Percentiles rank a stretch among this genome's conserved stretches.
Conservation (phyloP, 192 early-diverging fungal genomes). For the Linnemannia exigua region DNA sequence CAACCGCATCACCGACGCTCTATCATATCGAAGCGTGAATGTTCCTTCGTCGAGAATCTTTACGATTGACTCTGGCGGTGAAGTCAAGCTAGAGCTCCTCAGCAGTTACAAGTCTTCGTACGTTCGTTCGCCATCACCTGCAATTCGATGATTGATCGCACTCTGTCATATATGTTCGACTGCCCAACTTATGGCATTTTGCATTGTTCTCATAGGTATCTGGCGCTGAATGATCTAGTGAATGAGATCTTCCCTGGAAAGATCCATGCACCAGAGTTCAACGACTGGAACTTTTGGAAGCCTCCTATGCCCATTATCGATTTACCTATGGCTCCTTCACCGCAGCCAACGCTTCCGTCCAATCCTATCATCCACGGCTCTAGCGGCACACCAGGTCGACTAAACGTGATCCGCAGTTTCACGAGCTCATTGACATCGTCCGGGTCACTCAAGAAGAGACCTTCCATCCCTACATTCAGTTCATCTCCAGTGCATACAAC, state of each 20-base stretch:
- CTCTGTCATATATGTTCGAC: background rate
- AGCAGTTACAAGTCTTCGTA: conserved; percentile 85
- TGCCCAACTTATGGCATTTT: background rate
- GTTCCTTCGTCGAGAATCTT: conserved; percentile 94
- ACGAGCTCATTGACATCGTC: conserved; percentile 39
- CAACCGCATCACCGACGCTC: conserved; percentile 94
- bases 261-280: conserved; percentile 76
- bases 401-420: conserved; percentile 57
- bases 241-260: conserved; percentile 92
- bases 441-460: conserved; percentile 26
- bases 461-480: conserved; percentile 35
- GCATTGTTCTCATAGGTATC: conserved; percentile 57
- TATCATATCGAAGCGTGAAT: conserved; percentile 93
- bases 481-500: background rate
- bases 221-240: conserved; percentile 91
- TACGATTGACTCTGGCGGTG: conserved; percentile 92
- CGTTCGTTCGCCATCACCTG: conserved; percentile 24
- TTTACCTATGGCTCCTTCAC: conserved; percentile 50
- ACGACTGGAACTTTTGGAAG: conserved; percentile 90
- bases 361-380: conserved; percentile 2
- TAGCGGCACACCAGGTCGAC: conserved; percentile 8
- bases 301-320: conserved; percentile 62
- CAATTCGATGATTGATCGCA: background rate
- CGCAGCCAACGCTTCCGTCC: background rate
- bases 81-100: conserved; percentile 93